Base-by-base conservation (phyloP, 2,329 filamentous ascomycete genomes). In the Pseudocercospora eumusae region DNA sequence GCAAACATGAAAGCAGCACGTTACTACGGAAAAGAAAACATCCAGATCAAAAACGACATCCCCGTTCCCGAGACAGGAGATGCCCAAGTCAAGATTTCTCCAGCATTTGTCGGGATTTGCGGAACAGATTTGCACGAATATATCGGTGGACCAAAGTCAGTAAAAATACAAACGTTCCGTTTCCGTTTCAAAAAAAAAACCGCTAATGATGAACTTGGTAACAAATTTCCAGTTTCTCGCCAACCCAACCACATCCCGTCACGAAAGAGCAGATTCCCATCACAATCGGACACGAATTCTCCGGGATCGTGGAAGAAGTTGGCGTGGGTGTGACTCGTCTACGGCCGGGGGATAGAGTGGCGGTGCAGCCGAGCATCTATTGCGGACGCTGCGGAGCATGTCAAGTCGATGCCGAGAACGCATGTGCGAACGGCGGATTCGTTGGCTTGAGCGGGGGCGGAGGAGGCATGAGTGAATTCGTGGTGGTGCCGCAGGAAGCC, bases 201-300 rank as follows among this genome's bases (percentile, higher is more conserved):
- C n/a, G n/a, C n/a, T n/a, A n/a, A n/a, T n/a, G n/a, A n/a, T n/a
- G n/a, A n/a, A n/a, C n/a, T n/a, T n/a, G n/a, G n/a, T n/a, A n/a
- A n/a, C n/a, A n/a, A n/a, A n/a, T n/a, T n/a, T 77, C 78, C 13
- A 81, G 75, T 25, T 80, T 83, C 73, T 79, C 81, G 1, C 83
- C 84, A 2, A 70, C 70, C 6, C 73, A 72, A 6, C 83, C 85
- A 0, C 86, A 89, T 68, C 81, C 81, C 1, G 73, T 88, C 21
- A 88, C 86, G 0, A 77, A 80, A 31, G 83, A 84, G 60, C 78
- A 76, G 0, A 79, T 85, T 36, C 87, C 86, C 3, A 79, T 88
- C 9, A 86, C 71, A 0, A 77, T 89, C 9, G 87, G 87, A 25
- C 87, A 89, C 69, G 87, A 89, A 70, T 86, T 89, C 73, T 83